phyloP scores from a whole-genome alignment of 768 basidiomycete species.

The Lanmaoa rubissima region DNA sequence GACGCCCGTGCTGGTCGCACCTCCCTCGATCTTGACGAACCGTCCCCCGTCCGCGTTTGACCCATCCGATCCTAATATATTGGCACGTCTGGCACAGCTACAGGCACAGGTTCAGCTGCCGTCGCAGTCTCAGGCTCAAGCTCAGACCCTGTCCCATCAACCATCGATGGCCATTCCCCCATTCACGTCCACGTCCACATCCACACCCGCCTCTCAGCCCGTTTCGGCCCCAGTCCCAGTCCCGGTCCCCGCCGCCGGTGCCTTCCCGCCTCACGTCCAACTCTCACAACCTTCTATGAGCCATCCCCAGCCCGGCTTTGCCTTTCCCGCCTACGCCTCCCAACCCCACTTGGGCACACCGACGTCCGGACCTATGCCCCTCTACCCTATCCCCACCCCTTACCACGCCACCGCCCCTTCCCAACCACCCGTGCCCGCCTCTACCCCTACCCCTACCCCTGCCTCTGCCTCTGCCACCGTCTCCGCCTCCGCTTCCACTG shows the following conservation, averaged over 20 bases:
- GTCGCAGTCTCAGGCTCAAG: background rate
- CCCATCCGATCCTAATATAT: constrained; percentile 21
- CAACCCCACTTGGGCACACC: background rate
- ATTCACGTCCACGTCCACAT: background rate
- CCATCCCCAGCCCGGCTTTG: constrained; percentile 14
- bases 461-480: too few relatives aligned
- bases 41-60: constrained; percentile 15
- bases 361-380: background rate
- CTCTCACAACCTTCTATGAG: background rate
- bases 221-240: background rate
- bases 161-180: background rate
- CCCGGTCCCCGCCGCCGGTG: background rate
- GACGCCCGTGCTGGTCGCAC: background rate
- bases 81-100: constrained; percentile 26
- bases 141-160: background rate
- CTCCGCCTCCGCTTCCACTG: background rate
- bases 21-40: background rate
- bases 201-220: background rate
- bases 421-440: background rate
- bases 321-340: background rate
- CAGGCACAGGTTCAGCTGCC: constrained; percentile 21
- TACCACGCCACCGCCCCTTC: background rate
- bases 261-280: background rate
- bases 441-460: too few relatives aligned
- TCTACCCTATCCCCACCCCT: background rate